Evolutionary conservation across 352 stramenopile species (phyloP).

Genomic region (Phytophthora cryptogea): DNA sequence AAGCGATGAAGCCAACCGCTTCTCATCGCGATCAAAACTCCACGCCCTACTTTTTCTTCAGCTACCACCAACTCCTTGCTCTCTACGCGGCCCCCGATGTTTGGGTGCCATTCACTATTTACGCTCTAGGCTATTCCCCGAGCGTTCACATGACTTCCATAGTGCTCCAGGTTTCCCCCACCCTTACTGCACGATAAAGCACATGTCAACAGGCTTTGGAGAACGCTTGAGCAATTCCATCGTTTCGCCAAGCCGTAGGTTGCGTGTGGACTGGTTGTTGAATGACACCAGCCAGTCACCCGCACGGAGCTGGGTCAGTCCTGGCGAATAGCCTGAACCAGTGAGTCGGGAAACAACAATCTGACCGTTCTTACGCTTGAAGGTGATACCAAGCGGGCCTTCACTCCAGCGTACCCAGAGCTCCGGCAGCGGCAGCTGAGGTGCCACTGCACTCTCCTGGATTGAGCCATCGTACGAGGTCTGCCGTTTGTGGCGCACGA

Average conservation of each 20-base stretch:
- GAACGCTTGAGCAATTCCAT: constrained; percentile 83
- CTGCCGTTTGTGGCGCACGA: constrained; percentile 41
- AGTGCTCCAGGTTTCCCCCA: neutral
- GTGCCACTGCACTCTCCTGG: constrained; percentile 2
- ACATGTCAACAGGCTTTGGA: constrained; percentile 80
- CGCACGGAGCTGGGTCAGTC: constrained; percentile 63
- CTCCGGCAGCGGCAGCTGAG: constrained; percentile 52
- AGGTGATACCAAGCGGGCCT: constrained; percentile 77
- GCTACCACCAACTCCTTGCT: constrained; percentile 9
- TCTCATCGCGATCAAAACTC: constrained; percentile 13
- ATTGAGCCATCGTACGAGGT: constrained; percentile 9
- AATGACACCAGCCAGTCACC: constrained; percentile 84
- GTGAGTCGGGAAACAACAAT: constrained; percentile 82
- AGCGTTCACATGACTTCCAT: constrained; percentile 17
- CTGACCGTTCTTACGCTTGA: constrained; percentile 77
- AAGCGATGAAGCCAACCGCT: neutral
- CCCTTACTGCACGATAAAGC: constrained; percentile 73
- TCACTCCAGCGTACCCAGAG: constrained; percentile 77
- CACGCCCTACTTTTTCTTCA: constrained; percentile 12
- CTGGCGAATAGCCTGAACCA: constrained; percentile 63
- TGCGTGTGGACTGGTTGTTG: constrained; percentile 63
- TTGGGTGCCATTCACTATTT: constrained; percentile 37
- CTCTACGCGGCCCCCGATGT: neutral
- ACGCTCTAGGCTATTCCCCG: constrained; percentile 27
- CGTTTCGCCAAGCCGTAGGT: constrained; percentile 69